Conservation (phyloP, 2,329 filamentous ascomycete species). For the Colletotrichum sidae region DNA sequence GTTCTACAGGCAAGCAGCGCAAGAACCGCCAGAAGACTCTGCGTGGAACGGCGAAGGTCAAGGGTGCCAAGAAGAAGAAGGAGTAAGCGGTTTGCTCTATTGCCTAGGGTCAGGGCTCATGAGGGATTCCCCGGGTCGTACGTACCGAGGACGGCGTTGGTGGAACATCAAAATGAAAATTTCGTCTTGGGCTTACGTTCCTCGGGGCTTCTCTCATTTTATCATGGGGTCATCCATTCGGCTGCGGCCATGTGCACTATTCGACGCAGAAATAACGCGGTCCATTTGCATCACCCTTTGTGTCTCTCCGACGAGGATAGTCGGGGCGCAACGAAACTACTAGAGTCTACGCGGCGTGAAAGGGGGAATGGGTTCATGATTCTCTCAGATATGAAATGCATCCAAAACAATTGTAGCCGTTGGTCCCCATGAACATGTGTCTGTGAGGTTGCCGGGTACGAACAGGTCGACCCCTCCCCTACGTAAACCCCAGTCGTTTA, state of each 20-base stretch:
- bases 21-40: slow-evolving; percentile 99
- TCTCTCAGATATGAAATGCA: slow-evolving; percentile 40
- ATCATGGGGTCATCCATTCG: slow-evolving; percentile 24
- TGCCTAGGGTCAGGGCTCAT: slow-evolving; percentile 34
- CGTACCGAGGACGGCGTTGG: slow-evolving; percentile 37
- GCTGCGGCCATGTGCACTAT: slow-evolving; percentile 36
- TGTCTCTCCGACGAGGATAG: slow-evolving; percentile 22
- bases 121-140: slow-evolving; percentile 38
- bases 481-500: neutral
- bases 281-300: slow-evolving; percentile 36
- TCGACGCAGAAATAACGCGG: slow-evolving; percentile 28
- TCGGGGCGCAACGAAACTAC: slow-evolving; percentile 29
- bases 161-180: slow-evolving; percentile 38
- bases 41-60: slow-evolving; percentile 97
- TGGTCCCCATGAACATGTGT: slow-evolving; percentile 14
- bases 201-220: slow-evolving; percentile 17
- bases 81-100: slow-evolving; percentile 71
- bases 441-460: neutral
- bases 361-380: slow-evolving; percentile 41
- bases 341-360: slow-evolving; percentile 40
- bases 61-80: slow-evolving; percentile 96
- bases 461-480: no score
- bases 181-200: slow-evolving; percentile 33
- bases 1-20: slow-evolving; percentile 92
- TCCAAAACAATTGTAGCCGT: slow-evolving; percentile 24